Base-by-base conservation (phyloP, 1,284 basidiomycete genomes). In the Malassezia psittaci region DNA sequence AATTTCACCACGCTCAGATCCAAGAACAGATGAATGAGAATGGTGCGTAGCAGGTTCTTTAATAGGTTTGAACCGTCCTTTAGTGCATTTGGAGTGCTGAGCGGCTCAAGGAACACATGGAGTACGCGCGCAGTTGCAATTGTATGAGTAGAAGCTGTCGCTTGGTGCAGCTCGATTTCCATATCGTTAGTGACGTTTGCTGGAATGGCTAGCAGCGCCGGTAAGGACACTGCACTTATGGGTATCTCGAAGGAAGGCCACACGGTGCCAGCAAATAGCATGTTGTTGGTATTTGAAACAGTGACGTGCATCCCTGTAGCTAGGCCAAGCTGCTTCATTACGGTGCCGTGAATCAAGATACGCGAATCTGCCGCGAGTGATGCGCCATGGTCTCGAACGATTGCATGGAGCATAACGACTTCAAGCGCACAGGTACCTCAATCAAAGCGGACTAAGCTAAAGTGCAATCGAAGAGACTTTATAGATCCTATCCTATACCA, bases 241-340 rank as follows among this genome's bases (percentile, higher is more conserved):
- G 57, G 52, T 10, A 67, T 57, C 11, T 63, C 65, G 46, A 68
- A 72, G 7, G 63, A 64, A 1, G 71, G 68, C 71, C 71, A 74
- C 0, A 65, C 68, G 2, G 67, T 57, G 2, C 68, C 69, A 24
- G 49, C 57, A 64, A 55, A n/a, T 57, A 60, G 24, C 62, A 64
- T 33, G 52, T 38, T 16, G 35, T 35, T 35, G 21, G 21, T n/a
- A 9, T 34, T 19, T 5, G 29, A 29, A 66, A 88, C 67, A 48
- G 81, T 81, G 48, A 88, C 72, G 13, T 83, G 77, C 72, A 88
- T 86, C 13, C 85, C 85, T 32, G 86, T 84, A 51, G 78, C 81
- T 9, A 85, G 67, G 75, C 82, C 86, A 33, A 79, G 72, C 29
- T 78, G 69, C 67, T 84, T 86, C 45, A 88, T 74, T 42, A 79